phyloP scores from a whole-genome alignment of 2,329 filamentous ascomycete species.

The Nigrospora sphaerica region DNA sequence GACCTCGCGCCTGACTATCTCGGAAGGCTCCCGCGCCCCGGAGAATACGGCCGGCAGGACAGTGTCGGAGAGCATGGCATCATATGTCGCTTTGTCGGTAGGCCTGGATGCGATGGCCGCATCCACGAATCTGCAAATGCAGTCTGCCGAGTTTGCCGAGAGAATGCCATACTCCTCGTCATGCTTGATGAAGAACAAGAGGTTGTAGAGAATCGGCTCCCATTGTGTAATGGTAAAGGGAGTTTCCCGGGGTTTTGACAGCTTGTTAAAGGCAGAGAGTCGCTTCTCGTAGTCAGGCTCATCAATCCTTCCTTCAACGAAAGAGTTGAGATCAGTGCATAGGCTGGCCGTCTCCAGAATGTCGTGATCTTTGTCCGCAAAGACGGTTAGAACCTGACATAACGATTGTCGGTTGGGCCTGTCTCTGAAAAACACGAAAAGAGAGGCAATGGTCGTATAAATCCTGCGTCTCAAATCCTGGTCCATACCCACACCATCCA shows the following conservation, averaged over 20 bases:
- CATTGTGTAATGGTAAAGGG: conserved; percentile 67
- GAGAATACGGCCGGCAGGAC: conserved; percentile 70
- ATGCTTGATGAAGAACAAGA: conserved; percentile 79
- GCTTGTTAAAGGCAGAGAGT: conserved; percentile 64
- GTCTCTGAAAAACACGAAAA: conserved; percentile 90
- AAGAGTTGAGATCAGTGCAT: conserved; percentile 76
- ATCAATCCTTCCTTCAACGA: conserved; percentile 63
- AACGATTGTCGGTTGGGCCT: conserved; percentile 67
- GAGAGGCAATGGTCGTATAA: conserved; percentile 66
- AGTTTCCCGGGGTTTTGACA: conserved; percentile 56
- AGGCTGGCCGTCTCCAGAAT: conserved; percentile 59
- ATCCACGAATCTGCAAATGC: conserved; percentile 71
- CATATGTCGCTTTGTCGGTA: conserved; percentile 39
- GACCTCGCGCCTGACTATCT: conserved; percentile 78
- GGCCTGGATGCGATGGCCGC: conserved; percentile 40
- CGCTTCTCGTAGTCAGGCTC: conserved; percentile 85
- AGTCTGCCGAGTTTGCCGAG: conserved; percentile 70
- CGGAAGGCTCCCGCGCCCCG: conserved; percentile 71
- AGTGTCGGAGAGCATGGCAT: conserved; percentile 52
- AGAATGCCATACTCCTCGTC: conserved; percentile 85
- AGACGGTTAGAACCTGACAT: conserved; percentile 63
- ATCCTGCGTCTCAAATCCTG: conserved; percentile 54
- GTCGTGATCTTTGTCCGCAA: conserved; percentile 57
- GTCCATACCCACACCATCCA: conserved; percentile 51
- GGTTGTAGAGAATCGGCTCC: conserved; percentile 81